These are phyloP conservation scores for Entophlyctis helioformis DNA, from an alignment of 192 early-diverging fungal species.

Conservation along the genomic window DNA sequence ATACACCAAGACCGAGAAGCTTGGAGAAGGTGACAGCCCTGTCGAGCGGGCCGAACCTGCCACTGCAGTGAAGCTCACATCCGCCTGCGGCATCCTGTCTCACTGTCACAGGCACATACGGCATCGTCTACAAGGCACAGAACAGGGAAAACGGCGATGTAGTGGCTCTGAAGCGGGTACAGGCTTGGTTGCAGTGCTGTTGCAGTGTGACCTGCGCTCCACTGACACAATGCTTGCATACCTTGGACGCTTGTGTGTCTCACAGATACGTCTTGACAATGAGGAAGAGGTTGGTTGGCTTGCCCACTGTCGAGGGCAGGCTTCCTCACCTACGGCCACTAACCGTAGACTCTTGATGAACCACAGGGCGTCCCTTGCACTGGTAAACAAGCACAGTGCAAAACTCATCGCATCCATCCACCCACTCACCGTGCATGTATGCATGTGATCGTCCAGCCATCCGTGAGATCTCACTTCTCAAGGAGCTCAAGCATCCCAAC, in stretches of 20 bases:
- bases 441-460: too few species aligned
- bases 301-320: constrained; percentile 24
- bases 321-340: not conserved
- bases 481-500: constrained; percentile 71
- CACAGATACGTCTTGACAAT: constrained; percentile 33
- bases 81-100: too few species aligned
- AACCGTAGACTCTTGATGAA: too few species aligned
- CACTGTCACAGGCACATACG: constrained; percentile 79
- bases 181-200: too few species aligned
- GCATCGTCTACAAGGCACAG: constrained; percentile 99
- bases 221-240: too few species aligned
- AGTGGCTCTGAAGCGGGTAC: constrained; percentile 87
- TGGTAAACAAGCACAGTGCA: constrained; percentile 7
- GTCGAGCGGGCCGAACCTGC: too few species aligned
- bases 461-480: constrained; percentile 67
- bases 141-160: constrained; percentile 88
- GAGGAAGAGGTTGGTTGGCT: constrained; percentile 25
- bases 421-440: too few species aligned
- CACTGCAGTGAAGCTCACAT: too few species aligned
- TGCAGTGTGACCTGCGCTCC: too few species aligned
- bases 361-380: constrained; percentile 32
- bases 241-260: too few species aligned
- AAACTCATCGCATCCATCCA: not conserved
- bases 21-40: too few species aligned
- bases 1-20: too few species aligned